phyloP scores from a whole-genome alignment of 2,329 filamentous ascomycete species.

The Ophiosphaerella herpotricha region DNA sequence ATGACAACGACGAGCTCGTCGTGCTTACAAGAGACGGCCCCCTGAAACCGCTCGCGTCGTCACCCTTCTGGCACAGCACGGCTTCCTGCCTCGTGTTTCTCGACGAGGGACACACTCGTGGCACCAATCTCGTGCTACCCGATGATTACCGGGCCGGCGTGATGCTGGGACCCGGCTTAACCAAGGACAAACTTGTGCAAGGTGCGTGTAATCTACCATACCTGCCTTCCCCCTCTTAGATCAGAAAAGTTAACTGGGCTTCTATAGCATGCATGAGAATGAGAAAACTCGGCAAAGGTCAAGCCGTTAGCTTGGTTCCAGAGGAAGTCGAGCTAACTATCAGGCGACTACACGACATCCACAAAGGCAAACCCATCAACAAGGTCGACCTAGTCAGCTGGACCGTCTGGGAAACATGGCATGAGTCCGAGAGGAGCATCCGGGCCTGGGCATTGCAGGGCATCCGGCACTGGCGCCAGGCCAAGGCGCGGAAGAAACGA shows the following conservation, averaged over 20 bases:
- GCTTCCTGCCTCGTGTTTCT: constrained; percentile 68
- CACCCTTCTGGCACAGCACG: constrained; percentile 61
- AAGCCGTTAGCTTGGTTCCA: constrained; percentile 66
- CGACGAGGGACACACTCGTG: constrained; percentile 72
- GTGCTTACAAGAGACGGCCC: constrained; percentile 57
- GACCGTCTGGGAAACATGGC: constrained; percentile 63
- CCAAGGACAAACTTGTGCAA: constrained; percentile 72
- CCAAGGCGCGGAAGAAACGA: constrained; percentile 47
- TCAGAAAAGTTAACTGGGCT: too few species aligned
- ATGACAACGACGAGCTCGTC: constrained; percentile 59
- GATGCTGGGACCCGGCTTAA: constrained; percentile 66
- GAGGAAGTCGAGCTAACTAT: constrained; percentile 63
- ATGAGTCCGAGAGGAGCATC: constrained; percentile 55
- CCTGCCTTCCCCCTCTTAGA: too few species aligned
- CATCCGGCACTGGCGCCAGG: constrained; percentile 52
- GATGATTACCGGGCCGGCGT: constrained; percentile 65
- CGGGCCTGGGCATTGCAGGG: constrained; percentile 68
- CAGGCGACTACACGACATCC: constrained; percentile 47
- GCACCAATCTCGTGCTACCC: constrained; percentile 69
- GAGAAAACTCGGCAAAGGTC: constrained; percentile 65
- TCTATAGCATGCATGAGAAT: constrained; percentile 48
- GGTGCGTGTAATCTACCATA: constrained; percentile 40
- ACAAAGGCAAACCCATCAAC: constrained; percentile 38
- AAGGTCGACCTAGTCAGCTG: constrained; percentile 63
- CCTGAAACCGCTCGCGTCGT: constrained; percentile 59